A percentile compares a stretch with the other conserved stretches of the same genome.
Conservation (phyloP, 106 monocot species). For the Amphibolis antarctica region DNA sequence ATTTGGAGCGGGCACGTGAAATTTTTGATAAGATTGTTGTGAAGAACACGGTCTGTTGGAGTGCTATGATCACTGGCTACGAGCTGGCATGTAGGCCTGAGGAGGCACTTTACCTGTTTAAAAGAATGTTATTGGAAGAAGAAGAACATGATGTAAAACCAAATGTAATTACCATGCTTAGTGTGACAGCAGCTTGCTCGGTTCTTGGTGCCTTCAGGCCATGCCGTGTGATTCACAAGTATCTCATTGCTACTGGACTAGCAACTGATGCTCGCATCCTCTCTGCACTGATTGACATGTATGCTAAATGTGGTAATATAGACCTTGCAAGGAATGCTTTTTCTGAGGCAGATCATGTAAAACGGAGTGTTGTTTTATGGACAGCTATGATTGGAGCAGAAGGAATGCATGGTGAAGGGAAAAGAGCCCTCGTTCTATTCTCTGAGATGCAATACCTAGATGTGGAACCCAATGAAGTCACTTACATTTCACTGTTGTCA, state of each 20-base stretch:
- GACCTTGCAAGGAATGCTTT: conserved; percentile 13
- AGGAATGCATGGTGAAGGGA: conserved; percentile 17
- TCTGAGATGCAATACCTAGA: conserved; percentile 11
- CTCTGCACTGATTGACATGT: conserved; percentile 18
- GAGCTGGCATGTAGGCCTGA: conserved; percentile 9
- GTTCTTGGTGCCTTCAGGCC: conserved; percentile 7
- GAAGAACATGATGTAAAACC: conserved; percentile 4
- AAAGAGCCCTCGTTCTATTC: conserved; percentile 11
- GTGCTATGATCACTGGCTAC: conserved; percentile 28
- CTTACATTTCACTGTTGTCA: conserved; percentile 9
- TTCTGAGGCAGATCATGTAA: not conserved
- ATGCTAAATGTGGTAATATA: conserved; percentile 20
- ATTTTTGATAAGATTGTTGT: conserved; percentile 22
- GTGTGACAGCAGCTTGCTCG: conserved; percentile 6
- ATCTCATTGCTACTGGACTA: not conserved
- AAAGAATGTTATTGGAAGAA: conserved; percentile 5
- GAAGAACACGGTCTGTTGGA: conserved; percentile 28
- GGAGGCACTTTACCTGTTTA: conserved; percentile 11
- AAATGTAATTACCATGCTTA: conserved; percentile 14
- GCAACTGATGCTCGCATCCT: conserved; percentile 3
- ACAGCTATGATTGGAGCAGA: conserved; percentile 23
- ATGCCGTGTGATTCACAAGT: conserved; percentile 8
- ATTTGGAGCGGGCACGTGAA: conserved; percentile 14
- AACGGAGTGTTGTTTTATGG: conserved; percentile 10
- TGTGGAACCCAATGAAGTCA: conserved; percentile 16